Base-by-base conservation (phyloP, 2,329 filamentous ascomycete genomes). In the Diplodia corticola region DNA sequence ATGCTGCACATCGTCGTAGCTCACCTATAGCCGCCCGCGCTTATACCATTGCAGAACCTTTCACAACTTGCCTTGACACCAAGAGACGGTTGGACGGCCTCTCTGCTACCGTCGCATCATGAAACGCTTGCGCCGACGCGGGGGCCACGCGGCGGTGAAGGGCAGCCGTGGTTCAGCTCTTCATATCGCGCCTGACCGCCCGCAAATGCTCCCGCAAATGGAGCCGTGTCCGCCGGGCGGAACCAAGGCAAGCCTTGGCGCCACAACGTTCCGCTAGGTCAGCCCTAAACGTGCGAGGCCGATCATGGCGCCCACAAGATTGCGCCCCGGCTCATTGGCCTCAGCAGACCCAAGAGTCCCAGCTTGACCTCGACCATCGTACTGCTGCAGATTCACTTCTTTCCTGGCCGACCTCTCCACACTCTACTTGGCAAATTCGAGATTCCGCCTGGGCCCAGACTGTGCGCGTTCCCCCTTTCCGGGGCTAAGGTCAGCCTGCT, bases 1-100 rank as follows among this genome's bases (percentile, higher is more conserved):
- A 44, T 33, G 30, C 33, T 28, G 55, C 55, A 61, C 26, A 17
- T 20, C 35, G 54, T 44, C 54, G n/a, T 5, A 9, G 57, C 57
- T 20, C 40, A 17, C n/a, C 40, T 35, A 61, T 61, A 61, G 22
- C 57, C 57, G 57, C 57, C 57, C 24, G 57, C 57, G 48, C 57
- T 49, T 49, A 46, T 49, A 26, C 17, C 10, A 35, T 48, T 49
- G 44, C 57, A 33, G 44, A 33, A 49, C 28, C 57, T 61, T 20
- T 28, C 57, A 49, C 28, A 15, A 17, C 57, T 7, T 49, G 57
- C n/a, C 24, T 17, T 49, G 57, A 28, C 44, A 40, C 37, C 28
- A 17, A 20, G 15, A 54, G 17, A 33, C 17, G 54, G 54, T n/a
- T 49, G 44, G 57, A 20, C 57, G 28, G 57, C 57, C 44, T 49